Conservation (phyloP, 257 asterid genomes). For the Verbascum thapsus region DNA sequence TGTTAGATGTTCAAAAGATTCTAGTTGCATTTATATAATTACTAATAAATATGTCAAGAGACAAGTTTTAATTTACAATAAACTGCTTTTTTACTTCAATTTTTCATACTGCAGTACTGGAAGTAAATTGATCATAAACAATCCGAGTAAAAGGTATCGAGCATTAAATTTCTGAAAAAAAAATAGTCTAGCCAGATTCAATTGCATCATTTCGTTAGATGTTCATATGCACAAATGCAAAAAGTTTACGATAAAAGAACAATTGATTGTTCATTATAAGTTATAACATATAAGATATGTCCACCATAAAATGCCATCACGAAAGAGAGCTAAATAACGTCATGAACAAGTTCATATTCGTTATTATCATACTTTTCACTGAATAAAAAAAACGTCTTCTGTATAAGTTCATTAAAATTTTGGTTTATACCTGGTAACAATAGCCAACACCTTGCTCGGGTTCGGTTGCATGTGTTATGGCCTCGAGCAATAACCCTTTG, state of each 20-base stretch:
- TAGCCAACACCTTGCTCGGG: slow-evolving; percentile 47
- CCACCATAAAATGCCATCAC: no score
- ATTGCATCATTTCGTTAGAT: no score
- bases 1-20: neutral
- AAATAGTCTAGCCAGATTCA: neutral
- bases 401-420: slow-evolving; percentile 4
- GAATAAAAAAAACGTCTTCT: no score
- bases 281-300: no score
- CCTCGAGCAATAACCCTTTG: slow-evolving; percentile 89
- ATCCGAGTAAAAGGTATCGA: neutral
- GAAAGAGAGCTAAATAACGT: no score
- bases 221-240: no score
- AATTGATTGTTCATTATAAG: no score
- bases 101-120: neutral
- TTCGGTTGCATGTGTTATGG: slow-evolving; percentile 71
- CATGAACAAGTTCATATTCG: no score
- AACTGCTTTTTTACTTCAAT: neutral
- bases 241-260: no score
- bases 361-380: no score
- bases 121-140: neutral
- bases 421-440: slow-evolving; percentile 58
- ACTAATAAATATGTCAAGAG: neutral
- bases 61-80: neutral
- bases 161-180: neutral
- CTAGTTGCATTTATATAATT: neutral